Evolutionary conservation across 1,139 yeast genomes (phyloP), one percentile per base, ranked within the genome.

Genomic region (Yamadazyma dushanensis): DNA sequence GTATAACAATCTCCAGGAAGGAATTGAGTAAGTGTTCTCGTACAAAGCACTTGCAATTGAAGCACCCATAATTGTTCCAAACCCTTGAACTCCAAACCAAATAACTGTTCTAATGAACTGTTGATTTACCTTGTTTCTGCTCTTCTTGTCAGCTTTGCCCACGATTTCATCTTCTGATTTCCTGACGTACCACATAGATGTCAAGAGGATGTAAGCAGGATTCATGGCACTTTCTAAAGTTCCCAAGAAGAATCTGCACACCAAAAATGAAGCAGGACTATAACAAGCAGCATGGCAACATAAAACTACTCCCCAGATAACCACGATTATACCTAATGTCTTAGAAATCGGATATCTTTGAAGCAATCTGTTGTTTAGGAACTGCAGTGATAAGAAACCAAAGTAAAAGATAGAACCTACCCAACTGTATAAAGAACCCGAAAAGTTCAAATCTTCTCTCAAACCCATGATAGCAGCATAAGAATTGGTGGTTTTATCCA

Each of bases 391-490:
- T 36, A 76, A 51, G 39, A 71, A 73, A 8, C 79, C 80, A 24
- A 76, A 50, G 49, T 76, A 76, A 43, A 76, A 76, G 1, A 77
- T 63, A 10, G 77, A 61, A 26, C 78, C 80, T 10, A 65, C 63
- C 80, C 80, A 76, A 3, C 77, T 61, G 48, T 76, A 77, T 55
- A 60, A 63, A 31, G 61, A 51, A 20, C 78, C 76, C 13, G 45
- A 49, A 80, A 77, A 73, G 5, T 65, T 42, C 39, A 73, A 56
- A 38, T 70, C 76, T 3, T 50, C 53, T 40, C 67, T 54, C 26
- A 80, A 60, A 2, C 84, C 84, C 64, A 78, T 65, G 32, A 81
- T 70, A 1, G 85, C 70, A 3, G 85, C 85, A 38, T 70, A 73
- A 11, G 79, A 63, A 27, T 66, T 74, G 11, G 84, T 61, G 9